phyloP scores from a whole-genome alignment of 495 filamentous ascomycete genomes.

The Apiosordaria backusii region DNA sequence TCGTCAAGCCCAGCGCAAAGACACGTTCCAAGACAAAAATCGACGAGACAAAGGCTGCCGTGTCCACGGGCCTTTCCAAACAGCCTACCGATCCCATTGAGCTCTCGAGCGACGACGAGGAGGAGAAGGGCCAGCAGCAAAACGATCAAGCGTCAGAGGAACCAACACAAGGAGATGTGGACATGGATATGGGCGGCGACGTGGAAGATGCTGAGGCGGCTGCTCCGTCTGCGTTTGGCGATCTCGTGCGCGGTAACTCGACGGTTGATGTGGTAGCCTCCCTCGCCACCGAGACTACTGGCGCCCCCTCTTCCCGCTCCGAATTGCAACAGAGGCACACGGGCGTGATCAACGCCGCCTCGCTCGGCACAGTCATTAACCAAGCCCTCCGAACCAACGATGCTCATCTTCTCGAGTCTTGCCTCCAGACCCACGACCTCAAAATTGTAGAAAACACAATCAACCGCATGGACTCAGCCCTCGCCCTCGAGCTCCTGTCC shows the following conservation, averaged over 20 bases:
- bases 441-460: slow-evolving; percentile 80
- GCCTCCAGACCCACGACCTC: slow-evolving; percentile 73
- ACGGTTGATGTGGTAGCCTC: slow-evolving; percentile 72
- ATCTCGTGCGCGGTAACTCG: slow-evolving; percentile 72
- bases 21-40: slow-evolving; percentile 59
- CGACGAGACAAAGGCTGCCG: slow-evolving; percentile 70
- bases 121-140: slow-evolving; percentile 4
- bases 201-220: slow-evolving; percentile 37
- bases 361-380: slow-evolving; percentile 82
- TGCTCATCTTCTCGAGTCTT: slow-evolving; percentile 79
- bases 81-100: slow-evolving; percentile 40
- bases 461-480: slow-evolving; percentile 77
- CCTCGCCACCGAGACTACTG: slow-evolving; percentile 42
- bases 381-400: slow-evolving; percentile 94
- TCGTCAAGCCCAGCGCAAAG: slow-evolving; percentile 57
- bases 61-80: slow-evolving; percentile 39
- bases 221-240: slow-evolving; percentile 71
- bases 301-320: slow-evolving; percentile 15
- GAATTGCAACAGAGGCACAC: slow-evolving; percentile 36
- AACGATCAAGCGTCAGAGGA: background rate
- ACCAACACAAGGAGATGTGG: slow-evolving; percentile 1
- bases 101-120: slow-evolving; percentile 51
- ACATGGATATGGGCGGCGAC: slow-evolving; percentile 30
- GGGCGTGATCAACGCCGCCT: slow-evolving; percentile 65
- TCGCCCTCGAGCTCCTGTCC: slow-evolving; percentile 72